phyloP scores from a whole-genome alignment of 768 basidiomycete species.

The Macrolepiota albuminosa region DNA sequence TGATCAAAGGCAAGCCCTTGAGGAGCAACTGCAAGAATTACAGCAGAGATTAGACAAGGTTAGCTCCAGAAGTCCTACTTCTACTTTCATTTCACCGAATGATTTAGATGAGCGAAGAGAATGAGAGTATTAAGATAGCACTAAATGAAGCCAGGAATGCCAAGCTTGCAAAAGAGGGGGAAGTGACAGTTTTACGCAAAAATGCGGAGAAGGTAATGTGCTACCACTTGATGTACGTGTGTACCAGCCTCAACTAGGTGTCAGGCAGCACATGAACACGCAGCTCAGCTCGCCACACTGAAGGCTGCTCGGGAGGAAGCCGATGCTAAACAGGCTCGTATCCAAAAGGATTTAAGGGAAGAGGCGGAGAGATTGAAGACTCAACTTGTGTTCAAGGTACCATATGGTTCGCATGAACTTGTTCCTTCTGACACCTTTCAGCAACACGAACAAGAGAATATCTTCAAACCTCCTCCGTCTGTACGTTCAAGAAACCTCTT shows the following conservation, averaged over 20 bases:
- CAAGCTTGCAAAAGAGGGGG: conserved; percentile 61
- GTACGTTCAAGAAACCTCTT: conserved; percentile 35
- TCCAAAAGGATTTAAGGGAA: conserved; percentile 59
- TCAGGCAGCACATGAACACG: conserved; percentile 56
- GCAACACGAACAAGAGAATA: conserved; percentile 67
- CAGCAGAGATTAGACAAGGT: conserved; percentile 47
- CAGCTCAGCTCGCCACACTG: conserved; percentile 49
- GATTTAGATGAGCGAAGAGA: conserved; percentile 45
- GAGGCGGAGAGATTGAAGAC: conserved; percentile 70
- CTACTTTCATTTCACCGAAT: conserved; percentile 12
- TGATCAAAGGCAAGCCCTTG: conserved; percentile 9
- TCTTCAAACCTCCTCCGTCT: conserved; percentile 44
- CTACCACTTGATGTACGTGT: background rate
- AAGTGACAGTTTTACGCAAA: conserved; percentile 62
- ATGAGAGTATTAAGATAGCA: conserved; percentile 39
- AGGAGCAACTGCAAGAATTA: conserved; percentile 24
- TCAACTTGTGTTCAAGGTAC: conserved; percentile 67
- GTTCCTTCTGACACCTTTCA: conserved; percentile 19
- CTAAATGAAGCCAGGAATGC: conserved; percentile 45
- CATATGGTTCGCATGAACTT: background rate
- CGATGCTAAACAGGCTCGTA: conserved; percentile 47
- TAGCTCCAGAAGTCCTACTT: conserved; percentile 3
- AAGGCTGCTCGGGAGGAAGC: conserved; percentile 58
- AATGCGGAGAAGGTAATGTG: conserved; percentile 58
- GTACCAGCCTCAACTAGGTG: background rate